Percentiles rank a stretch among this genome's conserved stretches.
phyloP scores from a whole-genome alignment of 768 basidiomycete species.

The Leccinum disarticulatum region DNA sequence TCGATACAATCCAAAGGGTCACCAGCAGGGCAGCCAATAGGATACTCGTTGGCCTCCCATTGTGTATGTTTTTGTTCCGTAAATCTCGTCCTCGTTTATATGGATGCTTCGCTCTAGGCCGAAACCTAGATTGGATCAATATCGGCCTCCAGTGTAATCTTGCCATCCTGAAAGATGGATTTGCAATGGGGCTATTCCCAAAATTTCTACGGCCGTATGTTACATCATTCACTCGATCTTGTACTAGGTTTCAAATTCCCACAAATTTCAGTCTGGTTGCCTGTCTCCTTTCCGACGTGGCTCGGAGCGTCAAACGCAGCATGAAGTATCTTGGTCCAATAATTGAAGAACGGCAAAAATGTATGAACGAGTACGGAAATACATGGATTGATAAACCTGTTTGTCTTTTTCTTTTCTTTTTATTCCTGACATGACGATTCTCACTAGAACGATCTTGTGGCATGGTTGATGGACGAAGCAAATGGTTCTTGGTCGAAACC shows the following conservation, averaged over 20 bases:
- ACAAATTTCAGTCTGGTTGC: not conserved
- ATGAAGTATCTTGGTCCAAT: not conserved
- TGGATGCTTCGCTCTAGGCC: not conserved
- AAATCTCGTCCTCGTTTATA: not conserved
- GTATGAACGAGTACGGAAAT: not conserved
- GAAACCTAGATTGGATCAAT: not conserved
- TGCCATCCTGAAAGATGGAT: not conserved
- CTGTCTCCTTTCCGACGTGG: not conserved
- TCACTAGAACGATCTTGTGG: not conserved
- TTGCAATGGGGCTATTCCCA: not conserved
- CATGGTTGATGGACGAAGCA: not conserved
- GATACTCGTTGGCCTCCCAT: not conserved
- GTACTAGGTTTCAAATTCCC: not conserved
- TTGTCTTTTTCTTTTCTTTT: not conserved
- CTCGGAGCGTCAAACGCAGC: not conserved
- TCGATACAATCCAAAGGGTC: constrained; percentile 31
- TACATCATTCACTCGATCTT: not conserved
- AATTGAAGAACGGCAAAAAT: not conserved
- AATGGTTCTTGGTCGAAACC: not conserved
- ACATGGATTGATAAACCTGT: not conserved
- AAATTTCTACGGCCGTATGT: not conserved
- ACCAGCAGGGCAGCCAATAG: constrained; percentile 33
- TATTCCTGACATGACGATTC: not conserved
- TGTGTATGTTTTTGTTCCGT: not conserved
- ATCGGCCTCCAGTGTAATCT: not conserved